A percentile compares a stretch with the other conserved stretches of the same genome.
These are phyloP conservation scores for Phaeoacremonium minimum DNA, from an alignment of 2,329 filamentous ascomycete species.

Conservation along the genomic window DNA sequence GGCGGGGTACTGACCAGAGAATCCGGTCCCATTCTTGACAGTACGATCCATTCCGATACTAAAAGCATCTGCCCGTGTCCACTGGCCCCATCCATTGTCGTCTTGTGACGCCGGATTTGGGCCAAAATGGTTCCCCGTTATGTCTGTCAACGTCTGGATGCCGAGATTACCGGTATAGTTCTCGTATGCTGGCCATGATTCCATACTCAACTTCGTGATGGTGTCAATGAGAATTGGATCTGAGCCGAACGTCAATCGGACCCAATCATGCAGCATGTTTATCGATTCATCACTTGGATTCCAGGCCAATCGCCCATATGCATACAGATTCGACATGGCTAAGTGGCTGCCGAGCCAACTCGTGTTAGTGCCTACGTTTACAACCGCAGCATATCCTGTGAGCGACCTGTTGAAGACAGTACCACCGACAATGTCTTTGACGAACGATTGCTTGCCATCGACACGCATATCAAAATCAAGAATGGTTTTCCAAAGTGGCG, in stretches of 20 bases:
- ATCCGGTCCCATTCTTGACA: slow-evolving; percentile 62
- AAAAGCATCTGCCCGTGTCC: slow-evolving; percentile 59
- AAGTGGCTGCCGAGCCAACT: slow-evolving; percentile 69
- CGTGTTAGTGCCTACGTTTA: slow-evolving; percentile 61
- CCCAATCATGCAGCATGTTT: slow-evolving; percentile 59
- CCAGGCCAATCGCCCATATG: slow-evolving; percentile 66
- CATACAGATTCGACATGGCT: slow-evolving; percentile 68
- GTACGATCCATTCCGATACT: slow-evolving; percentile 70
- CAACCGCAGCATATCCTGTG: slow-evolving; percentile 56
- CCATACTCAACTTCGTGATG: slow-evolving; percentile 60
- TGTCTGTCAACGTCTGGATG: slow-evolving; percentile 65
- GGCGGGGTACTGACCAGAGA: slow-evolving; percentile 60
- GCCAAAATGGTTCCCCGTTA: slow-evolving; percentile 62
- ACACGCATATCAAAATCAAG: slow-evolving; percentile 64
- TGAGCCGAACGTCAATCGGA: slow-evolving; percentile 59
- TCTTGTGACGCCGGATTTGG: slow-evolving; percentile 65
- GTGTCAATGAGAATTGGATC: slow-evolving; percentile 51
- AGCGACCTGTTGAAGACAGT: slow-evolving; percentile 51
- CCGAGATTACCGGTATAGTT: slow-evolving; percentile 68
- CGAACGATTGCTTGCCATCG: slow-evolving; percentile 48
- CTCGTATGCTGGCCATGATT: slow-evolving; percentile 68
- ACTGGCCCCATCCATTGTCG: slow-evolving; percentile 66
- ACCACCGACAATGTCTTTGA: slow-evolving; percentile 58
- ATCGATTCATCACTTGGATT: slow-evolving; percentile 45
- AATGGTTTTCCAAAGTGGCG: slow-evolving; percentile 65